phyloP scores from a whole-genome alignment of 176 grass and related monocot genomes.

The Musa acuminata region DNA sequence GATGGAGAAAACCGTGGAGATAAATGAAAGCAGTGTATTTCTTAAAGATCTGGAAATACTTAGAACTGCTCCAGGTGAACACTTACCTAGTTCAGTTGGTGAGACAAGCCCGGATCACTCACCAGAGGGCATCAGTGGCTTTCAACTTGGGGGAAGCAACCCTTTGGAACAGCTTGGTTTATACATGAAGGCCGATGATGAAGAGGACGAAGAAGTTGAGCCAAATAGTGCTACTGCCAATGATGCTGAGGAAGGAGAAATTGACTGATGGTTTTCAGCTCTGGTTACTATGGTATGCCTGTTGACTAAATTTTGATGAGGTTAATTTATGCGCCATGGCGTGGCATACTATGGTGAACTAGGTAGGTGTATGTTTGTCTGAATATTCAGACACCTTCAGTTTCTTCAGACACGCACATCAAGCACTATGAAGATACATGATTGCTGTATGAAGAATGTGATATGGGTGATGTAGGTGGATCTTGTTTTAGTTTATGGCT shows the following conservation, averaged over 20 bases:
- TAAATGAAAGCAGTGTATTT: constrained; percentile 74
- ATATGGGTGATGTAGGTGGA: not conserved
- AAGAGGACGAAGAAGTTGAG: constrained; percentile 72
- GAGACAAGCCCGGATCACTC: constrained; percentile 54
- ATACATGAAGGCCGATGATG: constrained; percentile 82
- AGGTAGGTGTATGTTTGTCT: not conserved
- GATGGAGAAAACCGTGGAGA: constrained; percentile 98
- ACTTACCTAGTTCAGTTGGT: constrained; percentile 54
- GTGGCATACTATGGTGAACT: not conserved
- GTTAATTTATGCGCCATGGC: constrained; percentile 8
- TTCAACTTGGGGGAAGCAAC: constrained; percentile 62
- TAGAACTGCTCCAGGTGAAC: constrained; percentile 48
- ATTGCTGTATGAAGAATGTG: not conserved
- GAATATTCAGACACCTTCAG: too few species aligned
- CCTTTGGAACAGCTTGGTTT: constrained; percentile 75
- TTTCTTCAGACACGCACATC: not conserved
- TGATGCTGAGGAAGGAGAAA: constrained; percentile 88
- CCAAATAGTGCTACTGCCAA: constrained; percentile 23
- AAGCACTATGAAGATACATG: not conserved
- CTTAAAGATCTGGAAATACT: constrained; percentile 95
- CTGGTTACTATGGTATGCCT: constrained; percentile 8
- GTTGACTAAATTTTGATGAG: not conserved
- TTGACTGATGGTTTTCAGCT: constrained; percentile 47
- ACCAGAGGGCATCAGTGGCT: constrained; percentile 53
- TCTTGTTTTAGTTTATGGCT: not conserved